Evolutionary conservation across 2,329 filamentous ascomycete species (phyloP).

Genomic region (Aureobasidium lini): DNA sequence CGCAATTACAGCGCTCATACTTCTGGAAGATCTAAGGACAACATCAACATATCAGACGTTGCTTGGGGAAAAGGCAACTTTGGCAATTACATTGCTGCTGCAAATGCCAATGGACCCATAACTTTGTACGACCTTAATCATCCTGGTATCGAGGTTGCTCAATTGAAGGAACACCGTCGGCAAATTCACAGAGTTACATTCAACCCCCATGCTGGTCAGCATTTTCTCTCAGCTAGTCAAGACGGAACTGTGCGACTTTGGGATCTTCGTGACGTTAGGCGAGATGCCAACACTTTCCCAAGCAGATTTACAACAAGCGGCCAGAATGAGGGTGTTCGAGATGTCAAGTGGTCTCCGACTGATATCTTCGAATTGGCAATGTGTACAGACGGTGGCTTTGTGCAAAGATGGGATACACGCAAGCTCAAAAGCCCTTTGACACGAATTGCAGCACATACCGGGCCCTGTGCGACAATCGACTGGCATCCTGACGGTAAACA

Average conservation of each 20-base stretch:
- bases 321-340: conserved; percentile 54
- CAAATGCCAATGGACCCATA: conserved; percentile 58
- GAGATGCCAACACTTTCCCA: conserved; percentile 44
- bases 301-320: conserved; percentile 50
- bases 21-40: conserved; percentile 31
- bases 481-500: conserved; percentile 63
- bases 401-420: conserved; percentile 58
- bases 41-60: conserved; percentile 57
- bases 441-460: conserved; percentile 51
- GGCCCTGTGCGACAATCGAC: conserved; percentile 52
- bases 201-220: conserved; percentile 53
- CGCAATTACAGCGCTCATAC: conserved; percentile 34
- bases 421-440: conserved; percentile 50
- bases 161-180: conserved; percentile 57
- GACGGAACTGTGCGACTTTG: conserved; percentile 57
- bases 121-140: conserved; percentile 58
- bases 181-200: conserved; percentile 60
- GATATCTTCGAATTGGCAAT: conserved; percentile 57
- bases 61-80: conserved; percentile 60
- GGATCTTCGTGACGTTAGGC: conserved; percentile 52
- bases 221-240: conserved; percentile 57
- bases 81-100: conserved; percentile 54
- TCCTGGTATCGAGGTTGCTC: conserved; percentile 52
- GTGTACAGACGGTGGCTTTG: conserved; percentile 55
- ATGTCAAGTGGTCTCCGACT: conserved; percentile 58